Base-by-base conservation (phyloP, 208 protist genomes). In the Wallacemonas collosoma region DNA sequence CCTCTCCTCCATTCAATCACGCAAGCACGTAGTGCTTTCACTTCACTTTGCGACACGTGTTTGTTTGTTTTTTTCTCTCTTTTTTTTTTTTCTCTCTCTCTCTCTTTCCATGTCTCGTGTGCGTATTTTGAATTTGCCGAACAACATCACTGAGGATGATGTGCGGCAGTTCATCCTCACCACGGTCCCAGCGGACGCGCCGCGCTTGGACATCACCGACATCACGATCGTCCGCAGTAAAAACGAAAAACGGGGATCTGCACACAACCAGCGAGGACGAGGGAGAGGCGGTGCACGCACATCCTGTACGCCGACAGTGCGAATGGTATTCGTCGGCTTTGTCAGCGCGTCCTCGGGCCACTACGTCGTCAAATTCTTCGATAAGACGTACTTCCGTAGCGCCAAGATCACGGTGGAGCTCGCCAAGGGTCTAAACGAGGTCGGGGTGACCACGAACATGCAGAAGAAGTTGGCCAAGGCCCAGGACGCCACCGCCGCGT, bases 271-370 rank as follows among this genome's bases (percentile, higher is more conserved):
- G 17, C n/a, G 40, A 41, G 11, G 60, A 53, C 11, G 40, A 36
- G 41, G 60, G 14, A 14, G 40, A 12, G 60, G 60, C 43, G 41
- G 45, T 50, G 45, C 45, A 50, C 45, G 45, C 45, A 12, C 45
- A 6, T 50, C 45, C 0, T 11, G 36, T 15, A 36, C 69, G 48
- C 70, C 61, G 55, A 93, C 93, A 35, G 90, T 98, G 48, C 78
- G 91, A 26, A 99, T 99, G 87, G 98, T 89, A n/a, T 99, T 99
- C 73, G 80, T 99, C 15, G 98, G 98, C 9, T 99, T 97, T 84
- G 76, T 82, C 14, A 96, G 79, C 14, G 82, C 88, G 4, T 67
- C 93, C 7, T 87, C 91, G 15, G 98, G 94, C 4, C 71, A 97
- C 58, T 90, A 89, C 43, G 97, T 98, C 2, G 83, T 94, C 2